These are phyloP conservation scores for Megacollybia marginata DNA, from an alignment of 768 basidiomycete species.

Conservation along the genomic window DNA sequence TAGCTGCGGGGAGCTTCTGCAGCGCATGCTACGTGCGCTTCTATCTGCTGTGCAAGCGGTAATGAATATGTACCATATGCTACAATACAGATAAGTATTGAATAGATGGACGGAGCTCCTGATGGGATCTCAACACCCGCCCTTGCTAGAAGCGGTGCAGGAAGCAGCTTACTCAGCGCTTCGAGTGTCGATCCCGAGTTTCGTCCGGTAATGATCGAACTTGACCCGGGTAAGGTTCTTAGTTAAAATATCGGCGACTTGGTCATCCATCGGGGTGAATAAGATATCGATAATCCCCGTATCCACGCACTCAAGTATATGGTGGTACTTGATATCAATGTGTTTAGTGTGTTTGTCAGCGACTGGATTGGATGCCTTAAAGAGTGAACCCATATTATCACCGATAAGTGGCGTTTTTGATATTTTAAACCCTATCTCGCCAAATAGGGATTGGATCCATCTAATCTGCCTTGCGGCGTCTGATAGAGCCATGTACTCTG, in stretches of 20 bases:
- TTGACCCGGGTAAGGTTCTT: slow-evolving; percentile 4
- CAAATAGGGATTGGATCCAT: slow-evolving; percentile 22
- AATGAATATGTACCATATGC: too few species aligned
- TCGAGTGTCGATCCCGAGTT: too few species aligned
- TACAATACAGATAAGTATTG: too few species aligned
- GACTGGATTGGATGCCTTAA: slow-evolving; percentile 10
- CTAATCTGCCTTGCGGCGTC: slow-evolving; percentile 25
- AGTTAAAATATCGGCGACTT: slow-evolving; percentile 21
- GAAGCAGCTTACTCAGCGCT: too few species aligned
- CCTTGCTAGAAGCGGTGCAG: too few species aligned
- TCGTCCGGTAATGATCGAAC: too few species aligned
- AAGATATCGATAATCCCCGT: not conserved
- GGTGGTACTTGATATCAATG: slow-evolving; percentile 25
- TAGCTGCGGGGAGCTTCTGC: too few species aligned
- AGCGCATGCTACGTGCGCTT: too few species aligned
- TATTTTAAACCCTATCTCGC: slow-evolving; percentile 6
- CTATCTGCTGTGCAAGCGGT: too few species aligned
- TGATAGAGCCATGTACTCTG: slow-evolving; percentile 24
- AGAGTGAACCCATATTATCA: slow-evolving; percentile 24
- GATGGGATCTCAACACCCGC: too few species aligned
- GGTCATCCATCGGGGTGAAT: not conserved
- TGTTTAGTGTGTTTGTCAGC: slow-evolving; percentile 24
- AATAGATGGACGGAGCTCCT: too few species aligned
- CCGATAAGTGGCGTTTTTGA: slow-evolving; percentile 8
- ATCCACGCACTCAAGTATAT: slow-evolving; percentile 15